A percentile compares a stretch with the other conserved stretches of the same genome.
phyloP scores from a whole-genome alignment of 2,329 filamentous ascomycete genomes.

The Fusarium sp. region DNA sequence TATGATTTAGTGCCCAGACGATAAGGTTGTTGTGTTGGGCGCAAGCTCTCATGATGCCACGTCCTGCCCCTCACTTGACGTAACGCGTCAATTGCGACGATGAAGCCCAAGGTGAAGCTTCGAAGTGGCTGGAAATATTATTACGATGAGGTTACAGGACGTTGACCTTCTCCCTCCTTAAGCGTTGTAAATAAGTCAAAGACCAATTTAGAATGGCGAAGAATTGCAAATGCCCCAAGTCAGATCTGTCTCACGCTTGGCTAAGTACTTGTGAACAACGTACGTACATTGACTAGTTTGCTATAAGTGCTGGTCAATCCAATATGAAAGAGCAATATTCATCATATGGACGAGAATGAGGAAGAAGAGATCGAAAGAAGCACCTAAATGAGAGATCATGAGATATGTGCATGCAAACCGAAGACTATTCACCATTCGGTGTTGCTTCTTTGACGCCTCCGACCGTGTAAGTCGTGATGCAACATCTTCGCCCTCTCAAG shows the following conservation, averaged over 20 bases:
- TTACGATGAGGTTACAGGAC: neutral
- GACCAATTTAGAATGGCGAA: neutral
- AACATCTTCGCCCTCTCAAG: slow-evolving; percentile 5
- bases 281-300: neutral
- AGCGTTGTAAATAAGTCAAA: too few species aligned
- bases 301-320: neutral
- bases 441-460: slow-evolving; percentile 37
- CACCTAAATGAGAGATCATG: neutral
- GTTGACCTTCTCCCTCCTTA: too few species aligned
- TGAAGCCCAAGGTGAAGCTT: neutral
- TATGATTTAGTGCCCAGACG: neutral
- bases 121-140: neutral
- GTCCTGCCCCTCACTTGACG: slow-evolving; percentile 36
- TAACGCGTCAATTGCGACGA: slow-evolving; percentile 14
- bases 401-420: neutral
- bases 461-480: slow-evolving; percentile 42
- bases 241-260: neutral
- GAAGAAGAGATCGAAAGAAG: neutral
- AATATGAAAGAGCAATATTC: neutral
- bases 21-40: neutral
- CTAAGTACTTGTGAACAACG: neutral
- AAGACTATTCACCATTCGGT: neutral
- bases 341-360: neutral
- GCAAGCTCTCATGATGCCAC: slow-evolving; percentile 8
- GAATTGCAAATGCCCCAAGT: neutral